Base-by-base conservation (phyloP, 192 early-diverging fungal species). In the Jimgerdemannia lactiflua region DNA sequence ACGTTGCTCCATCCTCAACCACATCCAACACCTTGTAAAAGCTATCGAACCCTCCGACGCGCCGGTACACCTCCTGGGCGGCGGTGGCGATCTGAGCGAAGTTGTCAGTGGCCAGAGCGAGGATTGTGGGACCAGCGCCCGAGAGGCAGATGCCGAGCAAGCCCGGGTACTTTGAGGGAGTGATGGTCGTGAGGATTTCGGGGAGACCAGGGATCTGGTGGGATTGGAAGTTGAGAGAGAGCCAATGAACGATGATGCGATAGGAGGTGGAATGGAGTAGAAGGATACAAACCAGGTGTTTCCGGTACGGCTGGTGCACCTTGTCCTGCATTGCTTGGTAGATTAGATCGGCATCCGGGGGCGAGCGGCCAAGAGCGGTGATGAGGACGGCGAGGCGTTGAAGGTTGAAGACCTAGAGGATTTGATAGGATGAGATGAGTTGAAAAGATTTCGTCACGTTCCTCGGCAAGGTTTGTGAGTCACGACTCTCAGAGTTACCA, bases 61-160 rank as follows among this genome's bases (percentile, higher is more conserved):
- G 71, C 17, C 78, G 76, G 75, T 93, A 94, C n/a, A 93, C 87
- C 10, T 86, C 80, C 74, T 87, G 80, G 3, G 92, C 87, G 64
- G 82, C 78, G 20, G 80, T 71, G 4, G 95, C 96, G 70, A 99
- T 97, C 41, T 80, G 74, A 73, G 97, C 95, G 88, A 96, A 96
- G 79, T 96, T 91, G 69, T 86, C 83, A 3, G 87, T 89, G 0
- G 96, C 96, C 69, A 99, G 83, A 17, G 93, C 94, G 49, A 99
- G 85, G 63, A 99, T 95, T 43, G 97, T 98, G 20, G 98, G 98
- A 2, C 98, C 98, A 3, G 98, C 98, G 66, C 98, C 98, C 74
- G 92, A 94, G 66, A 99, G 84, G 74, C 97, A 98, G 42, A 95
- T 91, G 8, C 98, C 98, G 4, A 98, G 86, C 18, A 99, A 82